A percentile compares a stretch with the other conserved stretches of the same genome.
These are phyloP conservation scores for Camelina sativa DNA, from an alignment of 345 rosid species.

Conservation along the genomic window DNA sequence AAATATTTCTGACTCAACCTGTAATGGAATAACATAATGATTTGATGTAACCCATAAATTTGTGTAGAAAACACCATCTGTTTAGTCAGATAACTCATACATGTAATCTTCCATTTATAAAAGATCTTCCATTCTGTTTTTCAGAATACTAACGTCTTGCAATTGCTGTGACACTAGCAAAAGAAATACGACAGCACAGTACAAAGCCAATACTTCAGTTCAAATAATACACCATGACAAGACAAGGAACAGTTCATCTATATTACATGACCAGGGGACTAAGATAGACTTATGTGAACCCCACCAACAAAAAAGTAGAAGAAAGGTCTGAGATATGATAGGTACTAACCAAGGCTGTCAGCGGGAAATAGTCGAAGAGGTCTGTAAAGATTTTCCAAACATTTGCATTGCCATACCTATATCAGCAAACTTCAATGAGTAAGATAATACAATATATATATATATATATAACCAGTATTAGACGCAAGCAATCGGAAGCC, in stretches of 20 bases:
- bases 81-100: constrained; percentile 28
- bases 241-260: constrained; percentile 16
- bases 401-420: constrained; percentile 79
- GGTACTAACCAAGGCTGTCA: constrained; percentile 92
- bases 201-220: constrained; percentile 21
- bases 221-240: constrained; percentile 23
- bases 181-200: constrained; percentile 13
- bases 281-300: constrained; percentile 18
- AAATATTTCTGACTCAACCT: constrained; percentile 97
- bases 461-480: background rate
- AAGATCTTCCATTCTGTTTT: constrained; percentile 31
- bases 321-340: constrained; percentile 1
- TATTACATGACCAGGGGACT: constrained; percentile 1
- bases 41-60: background rate
- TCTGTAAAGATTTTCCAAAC: constrained; percentile 95
- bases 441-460: constrained; percentile 1
- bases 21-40: constrained; percentile 34
- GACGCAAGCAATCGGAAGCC: constrained; percentile 26
- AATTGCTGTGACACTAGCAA: constrained; percentile 36
- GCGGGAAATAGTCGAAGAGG: constrained; percentile 91
- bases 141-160: constrained; percentile 38
- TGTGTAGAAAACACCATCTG: background rate
- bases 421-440: background rate
- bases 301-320: constrained; percentile 1
- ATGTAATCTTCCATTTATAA: constrained; percentile 30